Percentiles rank a stretch among this genome's conserved stretches.
These are phyloP conservation scores for Dryas octopetala DNA, from an alignment of 306 rosid genomes.

Conservation along the genomic window DNA sequence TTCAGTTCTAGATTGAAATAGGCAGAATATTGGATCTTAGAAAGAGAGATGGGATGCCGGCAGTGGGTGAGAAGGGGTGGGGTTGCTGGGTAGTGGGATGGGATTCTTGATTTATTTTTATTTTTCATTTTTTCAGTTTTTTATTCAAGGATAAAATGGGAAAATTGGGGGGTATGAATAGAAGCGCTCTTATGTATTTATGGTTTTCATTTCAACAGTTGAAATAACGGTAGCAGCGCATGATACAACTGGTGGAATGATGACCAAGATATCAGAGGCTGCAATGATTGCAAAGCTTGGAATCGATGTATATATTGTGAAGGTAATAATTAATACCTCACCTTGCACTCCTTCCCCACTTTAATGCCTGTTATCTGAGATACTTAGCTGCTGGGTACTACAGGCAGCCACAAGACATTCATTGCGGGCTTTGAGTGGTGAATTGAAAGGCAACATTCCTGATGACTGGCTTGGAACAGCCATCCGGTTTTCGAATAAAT, in stretches of 20 bases:
- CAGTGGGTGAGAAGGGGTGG: no score
- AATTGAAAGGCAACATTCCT: conserved; percentile 56
- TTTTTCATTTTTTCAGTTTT: no score
- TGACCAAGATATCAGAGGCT: conserved; percentile 79
- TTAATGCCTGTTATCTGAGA: conserved; percentile 21
- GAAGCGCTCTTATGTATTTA: neutral
- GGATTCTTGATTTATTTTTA: no score
- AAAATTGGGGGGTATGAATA: no score
- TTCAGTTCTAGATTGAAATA: no score
- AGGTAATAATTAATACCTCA: conserved; percentile 34
- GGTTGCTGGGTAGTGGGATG: no score
- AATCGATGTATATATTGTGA: conserved; percentile 80
- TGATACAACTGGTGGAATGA: conserved; percentile 92
- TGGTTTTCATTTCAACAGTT: conserved; percentile 36
- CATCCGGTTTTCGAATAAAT: conserved; percentile 51
- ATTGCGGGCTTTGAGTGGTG: conserved; percentile 71
- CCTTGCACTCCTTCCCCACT: neutral
- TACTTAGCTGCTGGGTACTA: conserved; percentile 13
- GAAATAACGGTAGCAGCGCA: conserved; percentile 68
- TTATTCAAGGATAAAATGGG: no score
- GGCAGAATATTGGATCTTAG: no score
- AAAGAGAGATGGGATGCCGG: no score
- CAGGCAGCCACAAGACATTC: conserved; percentile 92
- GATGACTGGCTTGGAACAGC: conserved; percentile 87
- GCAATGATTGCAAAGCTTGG: conserved; percentile 90